Evolutionary conservation across 2,329 filamentous ascomycete genomes (phyloP).

Genomic region (Diaporthe vaccinii): DNA sequence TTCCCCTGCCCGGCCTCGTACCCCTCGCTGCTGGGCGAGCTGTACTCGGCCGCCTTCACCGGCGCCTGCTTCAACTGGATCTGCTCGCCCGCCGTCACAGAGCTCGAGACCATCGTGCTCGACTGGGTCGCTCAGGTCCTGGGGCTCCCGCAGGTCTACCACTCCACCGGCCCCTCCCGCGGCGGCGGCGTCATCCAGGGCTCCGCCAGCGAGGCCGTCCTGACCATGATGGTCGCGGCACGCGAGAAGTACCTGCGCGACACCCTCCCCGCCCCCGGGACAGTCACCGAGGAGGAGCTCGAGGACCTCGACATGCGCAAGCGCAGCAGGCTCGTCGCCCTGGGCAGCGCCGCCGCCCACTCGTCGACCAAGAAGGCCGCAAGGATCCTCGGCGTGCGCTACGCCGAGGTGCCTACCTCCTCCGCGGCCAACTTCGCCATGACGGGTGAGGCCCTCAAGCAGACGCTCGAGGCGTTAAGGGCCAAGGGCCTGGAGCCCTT

Average conservation of each 20-base stretch:
- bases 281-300: conserved; percentile 64
- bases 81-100: conserved; percentile 90
- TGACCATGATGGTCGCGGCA: conserved; percentile 89
- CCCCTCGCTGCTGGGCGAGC: conserved; percentile 89
- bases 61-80: conserved; percentile 98
- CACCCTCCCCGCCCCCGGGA: conserved; percentile 62
- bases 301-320: conserved; percentile 79
- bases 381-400: conserved; percentile 87
- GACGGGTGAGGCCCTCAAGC: conserved; percentile 72
- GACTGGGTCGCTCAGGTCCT: conserved; percentile 90
- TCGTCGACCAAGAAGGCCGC: conserved; percentile 90
- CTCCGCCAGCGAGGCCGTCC: conserved; percentile 87
- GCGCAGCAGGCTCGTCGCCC: conserved; percentile 80
- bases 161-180: conserved; percentile 76
- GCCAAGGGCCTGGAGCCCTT: conserved; percentile 84
- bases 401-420: conserved; percentile 74
- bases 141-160: conserved; percentile 78
- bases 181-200: conserved; percentile 97
- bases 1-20: conserved; percentile 88
- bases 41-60: conserved; percentile 91
- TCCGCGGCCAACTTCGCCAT: conserved; percentile 77
- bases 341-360: conserved; percentile 85
- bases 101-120: conserved; percentile 92
- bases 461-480: conserved; percentile 74
- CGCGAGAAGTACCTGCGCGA: conserved; percentile 81